Evolutionary conservation across 257 asterid species (phyloP).

Genomic region (Echites panduratus): DNA sequence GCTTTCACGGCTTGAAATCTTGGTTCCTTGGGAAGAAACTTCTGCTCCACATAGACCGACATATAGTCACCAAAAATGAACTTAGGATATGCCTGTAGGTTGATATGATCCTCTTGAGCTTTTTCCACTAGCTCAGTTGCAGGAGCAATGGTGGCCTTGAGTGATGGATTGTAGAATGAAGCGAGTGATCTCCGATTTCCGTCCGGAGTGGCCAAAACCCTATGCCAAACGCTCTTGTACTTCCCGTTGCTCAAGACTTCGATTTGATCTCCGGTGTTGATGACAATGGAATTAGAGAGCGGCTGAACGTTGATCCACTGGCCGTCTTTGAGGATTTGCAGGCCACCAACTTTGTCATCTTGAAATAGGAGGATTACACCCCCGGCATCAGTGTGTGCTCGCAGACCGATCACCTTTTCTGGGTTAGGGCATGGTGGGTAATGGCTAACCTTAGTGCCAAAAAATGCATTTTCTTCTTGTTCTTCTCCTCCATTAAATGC

Average conservation of each 20-base stretch:
- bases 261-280: conserved; percentile 79
- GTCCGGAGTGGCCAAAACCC: conserved; percentile 42
- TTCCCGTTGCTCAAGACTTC: conserved; percentile 76
- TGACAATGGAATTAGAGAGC: conserved; percentile 47
- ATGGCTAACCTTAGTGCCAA: conserved; percentile 89
- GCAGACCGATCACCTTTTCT: conserved; percentile 52
- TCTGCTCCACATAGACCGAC: conserved; percentile 63
- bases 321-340: conserved; percentile 67
- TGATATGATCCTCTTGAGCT: conserved; percentile 8
- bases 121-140: conserved; percentile 27
- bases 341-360: conserved; percentile 65
- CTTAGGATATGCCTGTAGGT: conserved; percentile 39
- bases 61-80: conserved; percentile 74
- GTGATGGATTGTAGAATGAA: conserved; percentile 75
- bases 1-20: conserved; percentile 68
- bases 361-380: conserved; percentile 79
- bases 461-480: conserved; percentile 41
- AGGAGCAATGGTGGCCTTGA: conserved; percentile 62
- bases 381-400: conserved; percentile 95
- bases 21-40: conserved; percentile 77
- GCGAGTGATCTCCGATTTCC: conserved; percentile 73
- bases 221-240: conserved; percentile 87
- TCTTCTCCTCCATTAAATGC: conserved; percentile 53
- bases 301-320: conserved; percentile 78
- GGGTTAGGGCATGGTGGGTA: conserved; percentile 86